Conservation (phyloP, 768 basidiomycete species). For the Leccinum uliginosum region DNA sequence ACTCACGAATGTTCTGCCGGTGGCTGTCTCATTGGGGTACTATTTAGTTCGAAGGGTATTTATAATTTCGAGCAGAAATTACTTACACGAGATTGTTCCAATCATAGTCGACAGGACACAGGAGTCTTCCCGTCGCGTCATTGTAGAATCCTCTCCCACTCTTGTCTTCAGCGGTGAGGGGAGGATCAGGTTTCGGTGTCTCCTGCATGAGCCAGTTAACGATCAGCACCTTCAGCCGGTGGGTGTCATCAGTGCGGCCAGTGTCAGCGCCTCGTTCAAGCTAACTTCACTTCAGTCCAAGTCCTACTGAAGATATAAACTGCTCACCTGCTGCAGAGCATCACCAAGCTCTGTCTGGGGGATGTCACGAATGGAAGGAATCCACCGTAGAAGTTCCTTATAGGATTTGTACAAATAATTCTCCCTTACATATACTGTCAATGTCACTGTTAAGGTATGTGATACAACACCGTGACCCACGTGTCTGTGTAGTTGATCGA, state of each 20-base stretch:
- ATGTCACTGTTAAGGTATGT: no score
- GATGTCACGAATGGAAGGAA: background rate
- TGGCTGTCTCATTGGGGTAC: background rate
- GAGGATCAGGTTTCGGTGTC: background rate
- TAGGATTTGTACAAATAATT: background rate
- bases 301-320: background rate
- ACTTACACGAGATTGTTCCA: background rate
- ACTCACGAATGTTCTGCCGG: background rate
- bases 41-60: background rate
- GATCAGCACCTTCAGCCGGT: background rate
- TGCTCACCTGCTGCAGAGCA: background rate
- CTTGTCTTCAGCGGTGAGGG: background rate
- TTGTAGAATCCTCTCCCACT: background rate
- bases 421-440: background rate
- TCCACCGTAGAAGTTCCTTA: background rate
- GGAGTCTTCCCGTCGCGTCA: background rate
- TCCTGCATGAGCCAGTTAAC: constrained; percentile 1
- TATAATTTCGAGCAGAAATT: background rate
- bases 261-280: background rate
- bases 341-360: background rate
- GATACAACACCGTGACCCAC: background rate
- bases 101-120: constrained; percentile 1
- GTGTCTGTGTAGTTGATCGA: background rate
- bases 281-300: background rate
- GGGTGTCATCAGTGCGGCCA: background rate